phyloP scores from a whole-genome alignment of 805 yeast species.

The Barnettozyma botsteinii region DNA sequence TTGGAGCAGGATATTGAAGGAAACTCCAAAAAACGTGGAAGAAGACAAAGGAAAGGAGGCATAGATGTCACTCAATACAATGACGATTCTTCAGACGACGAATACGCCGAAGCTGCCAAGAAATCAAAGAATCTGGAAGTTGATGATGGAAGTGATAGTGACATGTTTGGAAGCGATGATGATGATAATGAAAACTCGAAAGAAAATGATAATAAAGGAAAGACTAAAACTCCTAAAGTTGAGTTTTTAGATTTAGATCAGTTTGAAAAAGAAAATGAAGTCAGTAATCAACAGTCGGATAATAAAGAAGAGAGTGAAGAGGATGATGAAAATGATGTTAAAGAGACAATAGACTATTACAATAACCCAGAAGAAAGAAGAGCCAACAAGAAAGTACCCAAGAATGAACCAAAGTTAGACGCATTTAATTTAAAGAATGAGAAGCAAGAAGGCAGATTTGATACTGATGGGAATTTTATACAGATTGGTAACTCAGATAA shows the following conservation, averaged over 20 bases:
- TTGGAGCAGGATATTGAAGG: constrained; percentile 23
- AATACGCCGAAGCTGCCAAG: constrained; percentile 24
- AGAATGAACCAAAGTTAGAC: constrained; percentile 42
- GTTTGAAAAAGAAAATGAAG: constrained; percentile 30
- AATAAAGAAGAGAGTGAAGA: constrained; percentile 13
- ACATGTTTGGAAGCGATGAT: constrained; percentile 23
- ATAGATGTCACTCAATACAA: constrained; percentile 18
- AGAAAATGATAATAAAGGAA: constrained; percentile 5
- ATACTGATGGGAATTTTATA: constrained; percentile 53
- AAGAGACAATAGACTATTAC: constrained; percentile 14
- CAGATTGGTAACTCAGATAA: constrained; percentile 31
- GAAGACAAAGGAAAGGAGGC: constrained; percentile 6
- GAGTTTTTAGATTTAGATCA: constrained; percentile 31
- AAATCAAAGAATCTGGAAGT: constrained; percentile 12
- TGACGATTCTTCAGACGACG: constrained; percentile 31
- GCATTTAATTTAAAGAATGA: constrained; percentile 58
- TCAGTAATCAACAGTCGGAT: not conserved
- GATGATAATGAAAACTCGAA: constrained; percentile 8
- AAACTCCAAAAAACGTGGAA: constrained; percentile 11
- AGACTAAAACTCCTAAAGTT: constrained; percentile 13
- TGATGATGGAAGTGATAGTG: constrained; percentile 14
- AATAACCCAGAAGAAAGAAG: constrained; percentile 17
- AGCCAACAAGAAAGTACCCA: constrained; percentile 10
- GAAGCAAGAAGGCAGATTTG: constrained; percentile 52
- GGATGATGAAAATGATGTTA: constrained; percentile 15